These are phyloP conservation scores for Rossbeevera mucosa DNA, from an alignment of 768 basidiomycete species.

Conservation along the genomic window DNA sequence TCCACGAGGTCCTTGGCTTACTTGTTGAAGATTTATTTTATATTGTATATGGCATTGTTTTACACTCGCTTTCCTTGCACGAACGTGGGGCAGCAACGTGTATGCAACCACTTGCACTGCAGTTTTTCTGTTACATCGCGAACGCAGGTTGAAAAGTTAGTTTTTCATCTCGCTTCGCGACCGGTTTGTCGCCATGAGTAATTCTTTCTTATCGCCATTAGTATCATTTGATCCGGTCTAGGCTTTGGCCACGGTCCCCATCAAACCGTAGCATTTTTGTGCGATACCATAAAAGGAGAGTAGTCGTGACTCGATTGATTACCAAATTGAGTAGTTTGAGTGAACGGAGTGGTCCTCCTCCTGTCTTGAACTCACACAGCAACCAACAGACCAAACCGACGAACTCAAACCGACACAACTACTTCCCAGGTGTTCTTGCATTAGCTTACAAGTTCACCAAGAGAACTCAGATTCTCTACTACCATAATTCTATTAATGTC, in stretches of 20 bases:
- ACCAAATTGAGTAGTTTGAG: constrained; percentile 10
- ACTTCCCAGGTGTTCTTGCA: constrained; percentile 25
- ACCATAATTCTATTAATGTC: constrained; percentile 30
- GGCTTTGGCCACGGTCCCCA: background rate
- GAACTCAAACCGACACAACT: background rate
- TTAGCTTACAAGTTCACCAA: constrained; percentile 30
- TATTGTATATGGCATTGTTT: background rate
- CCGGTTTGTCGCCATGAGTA: background rate
- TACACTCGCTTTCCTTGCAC: background rate
- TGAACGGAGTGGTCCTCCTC: constrained; percentile 1
- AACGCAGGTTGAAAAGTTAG: too few relatives aligned
- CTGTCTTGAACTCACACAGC: constrained; percentile 18
- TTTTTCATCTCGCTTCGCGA: background rate
- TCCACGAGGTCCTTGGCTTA: background rate
- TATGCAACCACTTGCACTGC: too few relatives aligned
- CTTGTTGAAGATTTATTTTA: background rate
- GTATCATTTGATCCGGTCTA: too few relatives aligned
- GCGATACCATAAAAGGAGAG: constrained; percentile 24
- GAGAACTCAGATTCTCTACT: constrained; percentile 13
- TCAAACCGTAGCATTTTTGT: background rate
- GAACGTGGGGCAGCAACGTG: background rate
- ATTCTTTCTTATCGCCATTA: too few relatives aligned
- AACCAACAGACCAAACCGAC: constrained; percentile 6
- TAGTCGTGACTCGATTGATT: constrained; percentile 19
- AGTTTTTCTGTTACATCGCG: too few relatives aligned